A percentile compares a stretch with the other conserved stretches of the same genome.
phyloP scores from a whole-genome alignment of 2,329 filamentous ascomycete genomes.

The Microdochium trichocladiopsis region DNA sequence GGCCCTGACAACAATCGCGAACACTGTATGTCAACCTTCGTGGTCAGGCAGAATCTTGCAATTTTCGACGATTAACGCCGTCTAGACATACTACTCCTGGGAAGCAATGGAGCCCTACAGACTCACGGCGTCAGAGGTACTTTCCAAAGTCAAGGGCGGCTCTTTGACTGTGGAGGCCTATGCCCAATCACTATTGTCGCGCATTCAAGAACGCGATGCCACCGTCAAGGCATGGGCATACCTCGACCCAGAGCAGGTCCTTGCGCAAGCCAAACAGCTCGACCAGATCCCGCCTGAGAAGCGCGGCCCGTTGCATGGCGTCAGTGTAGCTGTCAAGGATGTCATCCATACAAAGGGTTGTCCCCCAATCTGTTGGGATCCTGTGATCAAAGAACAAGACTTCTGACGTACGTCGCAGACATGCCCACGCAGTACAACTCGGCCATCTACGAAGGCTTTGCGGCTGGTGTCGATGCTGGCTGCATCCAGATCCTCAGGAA shows the following conservation, averaged over 20 bases:
- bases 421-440: slow-evolving; percentile 49
- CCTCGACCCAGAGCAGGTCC: slow-evolving; percentile 32
- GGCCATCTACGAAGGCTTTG: slow-evolving; percentile 39
- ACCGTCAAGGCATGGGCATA: slow-evolving; percentile 38
- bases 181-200: slow-evolving; percentile 32
- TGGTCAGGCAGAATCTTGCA: too few species aligned
- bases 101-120: slow-evolving; percentile 20
- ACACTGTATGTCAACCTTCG: too few species aligned
- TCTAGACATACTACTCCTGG: too few species aligned
- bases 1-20: too few species aligned
- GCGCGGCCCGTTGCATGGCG: slow-evolving; percentile 43
- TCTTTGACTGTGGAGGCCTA: slow-evolving; percentile 39
- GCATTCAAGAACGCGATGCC: slow-evolving; percentile 31
- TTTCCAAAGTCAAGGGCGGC: slow-evolving; percentile 27
- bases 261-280: slow-evolving; percentile 37
- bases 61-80: too few species aligned
- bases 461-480: slow-evolving; percentile 41
- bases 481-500: slow-evolving; percentile 43
- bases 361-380: too few species aligned
- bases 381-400: too few species aligned
- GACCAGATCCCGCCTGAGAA: slow-evolving; percentile 35
- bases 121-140: slow-evolving; percentile 34
- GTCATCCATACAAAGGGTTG: slow-evolving; percentile 45
- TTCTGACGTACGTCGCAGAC: too few species aligned
- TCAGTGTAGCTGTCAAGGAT: slow-evolving; percentile 48